Conservation (phyloP, 257 asterid genomes). For the Salvia rosmarinus region DNA sequence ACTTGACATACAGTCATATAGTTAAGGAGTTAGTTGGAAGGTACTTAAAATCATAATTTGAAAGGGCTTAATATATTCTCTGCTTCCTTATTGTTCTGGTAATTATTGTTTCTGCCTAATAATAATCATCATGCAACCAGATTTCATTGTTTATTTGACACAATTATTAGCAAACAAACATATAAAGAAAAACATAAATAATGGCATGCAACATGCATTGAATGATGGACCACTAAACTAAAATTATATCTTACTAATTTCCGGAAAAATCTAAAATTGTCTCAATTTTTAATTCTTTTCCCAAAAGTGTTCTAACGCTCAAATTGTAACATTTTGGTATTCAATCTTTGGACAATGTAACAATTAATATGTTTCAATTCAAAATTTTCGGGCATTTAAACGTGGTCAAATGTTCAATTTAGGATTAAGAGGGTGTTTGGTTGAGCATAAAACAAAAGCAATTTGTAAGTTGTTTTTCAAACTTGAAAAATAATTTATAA, state of each 20-base stretch:
- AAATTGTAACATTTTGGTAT: no score
- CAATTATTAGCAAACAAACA: conserved; percentile 6
- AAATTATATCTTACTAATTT: conserved; percentile 19
- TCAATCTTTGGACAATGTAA: no score
- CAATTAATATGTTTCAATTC: no score
- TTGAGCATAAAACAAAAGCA: no score
- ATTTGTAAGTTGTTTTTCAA: no score
- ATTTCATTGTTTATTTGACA: background rate
- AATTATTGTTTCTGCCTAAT: conserved; percentile 10
- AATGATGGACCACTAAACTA: conserved; percentile 10
- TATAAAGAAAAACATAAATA: background rate
- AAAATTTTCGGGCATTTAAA: no score
- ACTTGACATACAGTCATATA: background rate
- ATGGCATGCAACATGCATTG: background rate
- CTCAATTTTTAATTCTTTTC: no score
- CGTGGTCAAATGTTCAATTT: no score
- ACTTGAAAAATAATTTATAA: no score
- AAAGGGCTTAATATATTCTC: background rate
- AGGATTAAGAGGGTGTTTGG: no score
- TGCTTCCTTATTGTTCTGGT: background rate
- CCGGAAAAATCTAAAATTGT: background rate
- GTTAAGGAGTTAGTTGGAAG: background rate
- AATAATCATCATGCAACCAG: conserved; percentile 20
- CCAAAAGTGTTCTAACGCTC: no score
- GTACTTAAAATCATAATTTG: background rate